These are phyloP conservation scores for Chlamydomonas incerta DNA, from an alignment of 139 green algal genomes.

Conservation along the genomic window DNA sequence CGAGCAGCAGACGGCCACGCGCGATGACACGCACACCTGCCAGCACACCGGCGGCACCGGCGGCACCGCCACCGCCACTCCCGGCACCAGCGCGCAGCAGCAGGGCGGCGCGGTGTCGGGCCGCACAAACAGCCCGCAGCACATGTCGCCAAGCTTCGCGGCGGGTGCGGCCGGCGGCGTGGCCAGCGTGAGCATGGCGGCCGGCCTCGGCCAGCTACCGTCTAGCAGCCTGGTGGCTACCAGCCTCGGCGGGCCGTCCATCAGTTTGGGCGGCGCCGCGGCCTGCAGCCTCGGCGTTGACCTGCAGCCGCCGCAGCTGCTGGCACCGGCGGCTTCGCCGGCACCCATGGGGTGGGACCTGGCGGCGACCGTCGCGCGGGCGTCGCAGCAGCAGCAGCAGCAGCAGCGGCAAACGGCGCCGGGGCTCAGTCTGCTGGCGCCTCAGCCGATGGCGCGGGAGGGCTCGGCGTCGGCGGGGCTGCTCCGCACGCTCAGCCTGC, in stretches of 20 bases:
- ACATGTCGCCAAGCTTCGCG: background rate
- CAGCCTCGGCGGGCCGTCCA: background rate
- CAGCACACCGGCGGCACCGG: slow-evolving; percentile 1
- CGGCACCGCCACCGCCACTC: background rate
- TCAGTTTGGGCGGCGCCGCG: background rate
- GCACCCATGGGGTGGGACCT: too few relatives aligned
- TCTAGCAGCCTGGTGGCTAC: background rate
- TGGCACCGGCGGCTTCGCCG: background rate
- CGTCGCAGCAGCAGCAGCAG: too few relatives aligned
- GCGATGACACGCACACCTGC: background rate
- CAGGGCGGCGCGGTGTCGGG: background rate
- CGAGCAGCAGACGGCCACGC: background rate
- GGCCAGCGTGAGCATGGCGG: background rate
- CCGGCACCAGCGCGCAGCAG: slow-evolving; percentile 16
- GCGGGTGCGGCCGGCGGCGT: background rate
- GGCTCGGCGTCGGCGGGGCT: too few relatives aligned
- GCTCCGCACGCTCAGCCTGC: background rate
- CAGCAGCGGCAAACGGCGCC: background rate
- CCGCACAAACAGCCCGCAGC: slow-evolving; percentile 15
- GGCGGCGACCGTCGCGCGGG: too few relatives aligned
- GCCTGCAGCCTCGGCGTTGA: too few relatives aligned
- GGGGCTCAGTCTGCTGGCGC: background rate
- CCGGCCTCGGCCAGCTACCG: background rate
- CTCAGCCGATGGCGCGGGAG: too few relatives aligned
- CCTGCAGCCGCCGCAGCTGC: too few relatives aligned